These are phyloP conservation scores for Vachellia collinsii DNA, from an alignment of 306 rosid genomes.

Conservation along the genomic window DNA sequence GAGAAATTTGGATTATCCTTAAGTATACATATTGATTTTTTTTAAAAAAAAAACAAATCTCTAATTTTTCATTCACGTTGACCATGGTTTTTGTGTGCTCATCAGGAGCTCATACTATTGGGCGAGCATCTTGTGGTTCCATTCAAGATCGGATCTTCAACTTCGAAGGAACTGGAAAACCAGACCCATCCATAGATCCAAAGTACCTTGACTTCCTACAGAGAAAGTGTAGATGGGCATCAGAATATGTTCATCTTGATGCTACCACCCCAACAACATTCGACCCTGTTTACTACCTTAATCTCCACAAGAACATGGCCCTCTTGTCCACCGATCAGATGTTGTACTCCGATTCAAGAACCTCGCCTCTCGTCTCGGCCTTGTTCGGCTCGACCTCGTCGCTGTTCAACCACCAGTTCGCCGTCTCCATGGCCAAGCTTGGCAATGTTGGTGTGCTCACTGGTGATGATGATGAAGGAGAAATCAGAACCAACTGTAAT, in stretches of 20 bases:
- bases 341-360: constrained; percentile 67
- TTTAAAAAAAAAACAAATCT: not conserved
- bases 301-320: constrained; percentile 70
- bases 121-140: constrained; percentile 70
- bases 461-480: constrained; percentile 54
- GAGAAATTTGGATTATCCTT: not conserved
- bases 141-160: constrained; percentile 70
- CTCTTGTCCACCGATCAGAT: constrained; percentile 62
- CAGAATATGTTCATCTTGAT: constrained; percentile 82
- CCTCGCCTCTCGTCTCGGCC: constrained; percentile 59
- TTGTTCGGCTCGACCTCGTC: constrained; percentile 39
- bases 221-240: constrained; percentile 88
- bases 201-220: constrained; percentile 63
- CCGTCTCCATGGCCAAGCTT: constrained; percentile 77
- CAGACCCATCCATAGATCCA: constrained; percentile 61
- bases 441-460: constrained; percentile 71
- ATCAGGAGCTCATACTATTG: constrained; percentile 59
- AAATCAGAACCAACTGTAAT: constrained; percentile 77
- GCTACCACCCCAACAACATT: constrained; percentile 62
- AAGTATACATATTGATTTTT: not conserved
- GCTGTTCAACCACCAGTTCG: constrained; percentile 59
- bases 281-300: constrained; percentile 56
- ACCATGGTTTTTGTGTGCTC: not conserved
- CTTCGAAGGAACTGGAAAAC: constrained; percentile 55
- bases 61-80: not conserved